Base-by-base conservation (phyloP, 2,329 filamentous ascomycete species). In the Leptosphaerulina australis region DNA sequence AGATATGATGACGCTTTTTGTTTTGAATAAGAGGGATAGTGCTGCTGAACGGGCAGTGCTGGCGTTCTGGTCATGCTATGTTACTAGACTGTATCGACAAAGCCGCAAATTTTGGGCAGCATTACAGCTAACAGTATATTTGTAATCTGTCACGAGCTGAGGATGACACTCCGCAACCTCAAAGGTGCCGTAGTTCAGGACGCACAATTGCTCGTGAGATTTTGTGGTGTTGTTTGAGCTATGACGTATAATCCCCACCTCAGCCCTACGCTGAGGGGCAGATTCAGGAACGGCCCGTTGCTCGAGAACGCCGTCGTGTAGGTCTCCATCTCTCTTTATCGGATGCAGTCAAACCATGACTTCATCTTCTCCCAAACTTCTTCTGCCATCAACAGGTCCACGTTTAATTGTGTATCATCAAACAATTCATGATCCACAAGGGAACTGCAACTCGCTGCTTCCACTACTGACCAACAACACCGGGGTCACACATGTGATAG, bases 401-500 rank as follows among this genome's bases (percentile, higher is more conserved):
- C 70, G 77, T 14, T 70, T 83, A 10, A 73, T 84, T 20, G 72
- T 83, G 50, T 88, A 88, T 64, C 83, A 85, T 56, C 86, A 88
- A 66, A 88, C 86, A 0, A 80, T 85, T 58, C 81, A 86, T 62
- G 77, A 78, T 46, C 73, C 76, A 8, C 73, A 80, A 50, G 77
- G 79, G 41, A 76, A 75, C 24, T 81, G 82, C 56, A 78, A 87
- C 54, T 86, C 84, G 5, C 76, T 88, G 55, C 77, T 87, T 0
- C 85, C 86, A 0, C 76, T 88, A 31, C 68, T 86, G 44, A 77
- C 78, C 30, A 78, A 83, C 53, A 77, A 80, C 55, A 85, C 83
- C 4, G 82, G 83, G 7, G 74, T 85, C 39, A 96, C 92, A 0
- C 92, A 97, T 74, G 80, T 96, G 52, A 92, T 96, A 61, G 76